Percentiles rank a stretch among this genome's conserved stretches.
Conservation (phyloP, 345 rosid species). For the Pugionium dolabratum region DNA sequence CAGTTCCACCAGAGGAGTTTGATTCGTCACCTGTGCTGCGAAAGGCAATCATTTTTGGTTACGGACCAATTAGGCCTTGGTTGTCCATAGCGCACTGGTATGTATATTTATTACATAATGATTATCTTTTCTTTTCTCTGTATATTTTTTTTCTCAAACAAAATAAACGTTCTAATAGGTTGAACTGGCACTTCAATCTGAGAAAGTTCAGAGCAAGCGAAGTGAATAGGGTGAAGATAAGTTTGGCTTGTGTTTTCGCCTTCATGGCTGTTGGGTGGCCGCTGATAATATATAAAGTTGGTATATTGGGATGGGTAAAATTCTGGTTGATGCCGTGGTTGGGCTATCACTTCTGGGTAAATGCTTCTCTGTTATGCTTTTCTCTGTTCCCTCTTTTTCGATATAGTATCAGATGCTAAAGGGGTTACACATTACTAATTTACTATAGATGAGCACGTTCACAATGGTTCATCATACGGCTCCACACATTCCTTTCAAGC, state of each 20-base stretch:
- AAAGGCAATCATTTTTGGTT: constrained; percentile 74
- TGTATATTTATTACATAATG: constrained; percentile 5
- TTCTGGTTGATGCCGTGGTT: constrained; percentile 97
- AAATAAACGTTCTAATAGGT: constrained; percentile 49
- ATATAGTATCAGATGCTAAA: not conserved
- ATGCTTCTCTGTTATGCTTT: constrained; percentile 13
- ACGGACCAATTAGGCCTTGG: constrained; percentile 95
- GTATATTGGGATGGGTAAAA: constrained; percentile 83
- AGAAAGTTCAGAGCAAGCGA: constrained; percentile 86
- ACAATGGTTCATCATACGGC: constrained; percentile 99
- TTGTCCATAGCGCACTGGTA: constrained; percentile 97
- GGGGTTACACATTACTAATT: constrained; percentile 12
- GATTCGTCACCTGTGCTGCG: constrained; percentile 60
- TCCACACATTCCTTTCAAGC: constrained; percentile 88
- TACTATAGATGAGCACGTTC: constrained; percentile 88
- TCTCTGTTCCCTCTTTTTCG: not conserved
- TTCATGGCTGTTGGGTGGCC: constrained; percentile 98
- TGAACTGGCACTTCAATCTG: constrained; percentile 77
- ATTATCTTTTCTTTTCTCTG: not conserved
- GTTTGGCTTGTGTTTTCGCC: constrained; percentile 92
- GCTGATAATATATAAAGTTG: constrained; percentile 71
- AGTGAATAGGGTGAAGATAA: constrained; percentile 79
- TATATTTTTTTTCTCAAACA: constrained; percentile 19
- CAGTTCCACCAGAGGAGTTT: constrained; percentile 70
- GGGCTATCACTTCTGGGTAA: constrained; percentile 96